Percentiles rank a stretch among this genome's conserved stretches.
phyloP scores from a whole-genome alignment of 176 grass and related monocot genomes.

The Eragrostis curvula region DNA sequence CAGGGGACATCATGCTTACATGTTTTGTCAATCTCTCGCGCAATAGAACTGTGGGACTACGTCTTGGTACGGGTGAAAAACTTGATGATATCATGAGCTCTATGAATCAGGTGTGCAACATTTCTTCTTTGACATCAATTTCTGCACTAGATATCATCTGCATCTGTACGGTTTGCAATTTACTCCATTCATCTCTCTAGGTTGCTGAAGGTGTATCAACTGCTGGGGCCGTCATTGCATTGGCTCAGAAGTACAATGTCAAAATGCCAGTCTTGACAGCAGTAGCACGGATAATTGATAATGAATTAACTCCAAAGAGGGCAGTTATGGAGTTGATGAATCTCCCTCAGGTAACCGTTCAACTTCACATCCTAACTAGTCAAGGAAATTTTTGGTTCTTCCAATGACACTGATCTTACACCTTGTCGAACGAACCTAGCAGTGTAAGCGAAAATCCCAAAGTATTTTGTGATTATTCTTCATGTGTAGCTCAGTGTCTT shows the following conservation, averaged over 20 bases:
- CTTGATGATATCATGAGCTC: constrained; percentile 84
- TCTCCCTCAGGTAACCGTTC: constrained; percentile 75
- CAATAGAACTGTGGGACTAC: constrained; percentile 90
- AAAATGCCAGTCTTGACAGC: constrained; percentile 96
- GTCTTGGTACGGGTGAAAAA: constrained; percentile 87
- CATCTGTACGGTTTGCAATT: constrained; percentile 25
- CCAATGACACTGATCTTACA: neutral
- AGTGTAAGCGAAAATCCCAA: neutral
- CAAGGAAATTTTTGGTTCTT: neutral
- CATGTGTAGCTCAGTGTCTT: neutral
- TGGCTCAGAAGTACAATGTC: constrained; percentile 94
- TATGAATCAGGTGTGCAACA: constrained; percentile 75
- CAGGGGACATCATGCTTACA: constrained; percentile 96
- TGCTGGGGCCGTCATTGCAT: constrained; percentile 89
- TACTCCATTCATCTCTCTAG: constrained; percentile 44
- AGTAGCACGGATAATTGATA: constrained; percentile 92
- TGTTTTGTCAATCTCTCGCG: constrained; percentile 96
- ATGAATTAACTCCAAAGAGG: constrained; percentile 84
- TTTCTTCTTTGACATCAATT: constrained; percentile 1
- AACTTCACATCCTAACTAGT: constrained; percentile 27
- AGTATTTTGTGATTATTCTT: neutral
- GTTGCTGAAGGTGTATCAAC: constrained; percentile 97
- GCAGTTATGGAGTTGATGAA: constrained; percentile 97
- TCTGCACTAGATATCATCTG: constrained; percentile 1
- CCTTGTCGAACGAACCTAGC: neutral